A percentile compares a stretch with the other conserved stretches of the same genome.
Conservation (phyloP, 352 stramenopile species). For the Phytophthora foliorum region DNA sequence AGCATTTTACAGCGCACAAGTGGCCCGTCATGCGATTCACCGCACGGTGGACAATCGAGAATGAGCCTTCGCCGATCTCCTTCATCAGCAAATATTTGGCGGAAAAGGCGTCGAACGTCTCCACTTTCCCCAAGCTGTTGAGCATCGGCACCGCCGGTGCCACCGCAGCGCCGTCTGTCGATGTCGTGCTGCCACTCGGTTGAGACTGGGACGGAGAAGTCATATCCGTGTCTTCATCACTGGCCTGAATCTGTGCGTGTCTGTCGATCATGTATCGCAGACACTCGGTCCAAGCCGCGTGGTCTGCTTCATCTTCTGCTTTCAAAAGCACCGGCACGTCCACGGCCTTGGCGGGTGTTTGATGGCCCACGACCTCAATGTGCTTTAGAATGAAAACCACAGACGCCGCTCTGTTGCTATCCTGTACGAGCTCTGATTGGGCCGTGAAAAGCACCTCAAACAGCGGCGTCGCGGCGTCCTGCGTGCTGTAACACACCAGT, state of each 20-base stretch:
- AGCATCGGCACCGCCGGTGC: background rate
- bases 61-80: constrained; percentile 86
- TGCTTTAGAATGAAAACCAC: constrained; percentile 62
- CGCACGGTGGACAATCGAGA: constrained; percentile 84
- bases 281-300: constrained; percentile 60
- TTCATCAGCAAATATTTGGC: constrained; percentile 79
- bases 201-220: background rate
- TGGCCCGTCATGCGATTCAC: constrained; percentile 73
- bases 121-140: constrained; percentile 23
- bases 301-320: constrained; percentile 52
- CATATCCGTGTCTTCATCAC: constrained; percentile 19
- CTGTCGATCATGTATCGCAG: constrained; percentile 67
- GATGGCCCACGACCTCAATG: constrained; percentile 51
- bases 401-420: constrained; percentile 16
- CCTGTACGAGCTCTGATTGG: constrained; percentile 49
- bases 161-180: constrained; percentile 11
- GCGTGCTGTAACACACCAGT: constrained; percentile 68
- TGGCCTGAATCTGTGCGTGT: constrained; percentile 31
- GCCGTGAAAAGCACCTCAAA: constrained; percentile 73
- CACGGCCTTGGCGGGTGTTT: constrained; percentile 46
- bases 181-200: constrained; percentile 1
- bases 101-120: constrained; percentile 49
- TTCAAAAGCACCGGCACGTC: constrained; percentile 66
- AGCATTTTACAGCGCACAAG: constrained; percentile 82
- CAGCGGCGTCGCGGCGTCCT: constrained; percentile 54